These are phyloP conservation scores for Abelmoschus esculentus DNA, from an alignment of 345 rosid genomes.

Conservation along the genomic window DNA sequence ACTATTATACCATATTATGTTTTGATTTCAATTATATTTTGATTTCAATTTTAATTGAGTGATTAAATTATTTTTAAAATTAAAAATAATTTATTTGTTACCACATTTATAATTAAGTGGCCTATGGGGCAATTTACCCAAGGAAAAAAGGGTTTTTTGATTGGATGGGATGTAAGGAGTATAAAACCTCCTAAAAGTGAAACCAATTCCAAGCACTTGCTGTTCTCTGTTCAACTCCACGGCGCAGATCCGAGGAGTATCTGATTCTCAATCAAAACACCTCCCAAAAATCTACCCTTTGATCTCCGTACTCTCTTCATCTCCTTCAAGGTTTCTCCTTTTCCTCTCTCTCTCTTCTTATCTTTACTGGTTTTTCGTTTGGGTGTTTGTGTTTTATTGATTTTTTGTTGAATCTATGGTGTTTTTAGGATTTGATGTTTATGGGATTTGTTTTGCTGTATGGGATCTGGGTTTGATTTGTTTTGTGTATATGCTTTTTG, in stretches of 20 bases:
- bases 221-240: not conserved
- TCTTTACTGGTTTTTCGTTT: not conserved
- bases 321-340: no score
- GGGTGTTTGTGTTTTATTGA: not conserved
- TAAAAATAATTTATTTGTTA: no score
- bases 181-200: no score
- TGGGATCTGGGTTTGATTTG: constrained; percentile 26
- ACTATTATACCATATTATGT: no score
- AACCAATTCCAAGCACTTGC: not conserved
- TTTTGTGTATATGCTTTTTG: not conserved
- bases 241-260: not conserved
- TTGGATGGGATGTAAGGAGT: no score
- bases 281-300: not conserved
- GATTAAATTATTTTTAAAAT: no score
- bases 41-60: no score
- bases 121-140: no score
- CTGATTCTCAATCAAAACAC: not conserved
- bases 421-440: not conserved
- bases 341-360: not conserved
- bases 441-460: not conserved
- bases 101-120: no score
- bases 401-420: not conserved
- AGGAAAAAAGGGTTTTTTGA: no score
- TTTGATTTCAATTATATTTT: no score
- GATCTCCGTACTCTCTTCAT: not conserved